These are phyloP conservation scores for Hydnum rufescens DNA, from an alignment of 768 basidiomycete species.

Conservation along the genomic window DNA sequence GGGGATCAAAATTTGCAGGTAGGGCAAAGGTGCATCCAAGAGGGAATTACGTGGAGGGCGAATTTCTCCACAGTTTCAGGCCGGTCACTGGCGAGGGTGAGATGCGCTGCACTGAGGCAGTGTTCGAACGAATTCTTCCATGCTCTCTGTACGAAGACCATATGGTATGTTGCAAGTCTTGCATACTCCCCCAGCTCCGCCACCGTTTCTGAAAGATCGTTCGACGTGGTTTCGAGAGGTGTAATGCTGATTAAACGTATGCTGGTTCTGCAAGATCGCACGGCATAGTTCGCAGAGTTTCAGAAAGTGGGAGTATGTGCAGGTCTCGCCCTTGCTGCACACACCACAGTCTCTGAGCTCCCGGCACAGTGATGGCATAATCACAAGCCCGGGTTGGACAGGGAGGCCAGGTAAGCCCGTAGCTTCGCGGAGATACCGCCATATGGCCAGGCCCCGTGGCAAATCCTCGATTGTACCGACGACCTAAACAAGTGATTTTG, in stretches of 20 bases:
- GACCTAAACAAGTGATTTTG: too few relatives aligned
- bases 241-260: not conserved
- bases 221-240: not conserved
- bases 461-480: too few relatives aligned
- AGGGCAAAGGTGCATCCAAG: too few relatives aligned
- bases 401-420: too few relatives aligned
- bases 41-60: constrained; percentile 37
- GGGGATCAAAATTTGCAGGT: too few relatives aligned
- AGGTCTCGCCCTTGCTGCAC: not conserved
- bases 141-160: not conserved
- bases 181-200: not conserved
- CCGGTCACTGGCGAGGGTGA: not conserved
- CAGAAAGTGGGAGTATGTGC: not conserved
- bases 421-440: too few relatives aligned
- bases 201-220: not conserved
- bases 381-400: too few relatives aligned
- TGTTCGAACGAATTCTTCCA: not conserved
- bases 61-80: constrained; percentile 12
- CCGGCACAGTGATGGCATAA: too few relatives aligned
- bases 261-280: not conserved
- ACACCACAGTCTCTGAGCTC: not conserved
- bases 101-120: not conserved
- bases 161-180: not conserved
- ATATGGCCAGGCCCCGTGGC: too few relatives aligned
- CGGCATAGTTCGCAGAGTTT: not conserved